Conservation (phyloP, 2,329 filamentous ascomycete genomes). For the Metarhizium guizhouense region DNA sequence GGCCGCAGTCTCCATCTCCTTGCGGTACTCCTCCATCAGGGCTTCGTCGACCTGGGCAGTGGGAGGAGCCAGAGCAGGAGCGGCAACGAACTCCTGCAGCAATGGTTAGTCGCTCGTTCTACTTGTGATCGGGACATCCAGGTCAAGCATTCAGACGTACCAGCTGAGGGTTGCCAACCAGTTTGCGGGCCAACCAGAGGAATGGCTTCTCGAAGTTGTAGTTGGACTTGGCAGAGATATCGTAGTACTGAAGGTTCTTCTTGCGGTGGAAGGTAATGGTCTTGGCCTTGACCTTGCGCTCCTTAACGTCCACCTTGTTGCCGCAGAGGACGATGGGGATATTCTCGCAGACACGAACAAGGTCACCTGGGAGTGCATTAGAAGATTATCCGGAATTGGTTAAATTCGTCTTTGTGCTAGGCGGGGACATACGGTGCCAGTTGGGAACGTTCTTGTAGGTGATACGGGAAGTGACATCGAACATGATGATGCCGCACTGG, state of each 20-base stretch:
- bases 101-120: conserved; percentile 16
- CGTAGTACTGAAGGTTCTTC: conserved; percentile 99
- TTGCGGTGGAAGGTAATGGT: conserved; percentile 99
- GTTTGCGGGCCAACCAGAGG: conserved; percentile 98
- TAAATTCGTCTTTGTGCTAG: neutral
- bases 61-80: conserved; percentile 86
- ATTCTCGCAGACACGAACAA: conserved; percentile 98
- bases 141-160: conserved; percentile 7
- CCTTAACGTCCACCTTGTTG: conserved; percentile 99
- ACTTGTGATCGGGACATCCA: neutral
- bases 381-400: neutral
- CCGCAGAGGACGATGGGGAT: conserved; percentile 96
- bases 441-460: conserved; percentile 99
- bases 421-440: conserved; percentile 83
- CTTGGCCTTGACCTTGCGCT: conserved; percentile 99
- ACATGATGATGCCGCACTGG: conserved; percentile 99
- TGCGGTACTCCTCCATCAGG: conserved; percentile 71
- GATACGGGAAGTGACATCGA: conserved; percentile 97
- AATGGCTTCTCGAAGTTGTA: conserved; percentile 99
- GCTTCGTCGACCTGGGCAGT: conserved; percentile 82
- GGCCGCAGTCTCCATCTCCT: conserved; percentile 80
- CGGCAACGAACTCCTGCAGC: conserved; percentile 85
- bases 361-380: conserved; percentile 57
- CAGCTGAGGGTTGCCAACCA: conserved; percentile 73
- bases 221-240: conserved; percentile 99